A percentile compares a stretch with the other conserved stretches of the same genome.
Conservation (phyloP, 140 eudicot genomes). For the Ambrosia hybrid region DNA sequence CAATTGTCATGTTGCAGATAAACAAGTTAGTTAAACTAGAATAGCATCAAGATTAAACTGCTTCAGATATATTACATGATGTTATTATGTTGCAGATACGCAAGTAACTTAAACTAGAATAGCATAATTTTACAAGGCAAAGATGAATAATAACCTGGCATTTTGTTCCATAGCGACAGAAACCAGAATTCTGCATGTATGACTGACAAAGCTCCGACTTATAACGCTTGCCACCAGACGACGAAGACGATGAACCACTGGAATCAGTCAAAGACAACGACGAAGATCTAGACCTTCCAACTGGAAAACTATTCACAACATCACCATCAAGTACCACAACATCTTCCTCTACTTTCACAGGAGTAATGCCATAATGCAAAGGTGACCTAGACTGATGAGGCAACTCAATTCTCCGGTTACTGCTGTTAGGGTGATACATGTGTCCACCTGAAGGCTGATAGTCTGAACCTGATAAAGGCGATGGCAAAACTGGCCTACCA, state of each 20-base stretch:
- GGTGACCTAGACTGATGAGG: slow-evolving; percentile 32
- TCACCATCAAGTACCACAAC: slow-evolving; percentile 69
- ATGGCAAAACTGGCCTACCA: slow-evolving; percentile 15
- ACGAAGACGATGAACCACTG: slow-evolving; percentile 28
- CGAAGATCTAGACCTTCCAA: slow-evolving; percentile 32
- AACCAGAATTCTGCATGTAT: slow-evolving; percentile 51
- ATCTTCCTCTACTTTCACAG: slow-evolving; percentile 61
- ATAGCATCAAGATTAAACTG: too few species aligned
- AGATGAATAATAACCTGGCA: slow-evolving; percentile 49
- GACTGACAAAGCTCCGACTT: slow-evolving; percentile 49
- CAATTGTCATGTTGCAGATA: not conserved
- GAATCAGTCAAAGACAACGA: slow-evolving; percentile 45
- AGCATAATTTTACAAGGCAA: too few species aligned
- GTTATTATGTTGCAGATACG: slow-evolving; percentile 5
- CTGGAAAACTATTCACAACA: slow-evolving; percentile 33
- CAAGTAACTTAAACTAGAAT: not conserved
- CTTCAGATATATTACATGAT: too few species aligned
- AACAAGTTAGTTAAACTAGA: too few species aligned
- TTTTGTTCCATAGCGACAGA: slow-evolving; percentile 52
- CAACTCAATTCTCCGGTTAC: not conserved
- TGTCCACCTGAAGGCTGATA: slow-evolving; percentile 23
- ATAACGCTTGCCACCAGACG: slow-evolving; percentile 36
- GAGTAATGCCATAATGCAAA: slow-evolving; percentile 22
- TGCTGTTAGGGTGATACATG: slow-evolving; percentile 21
- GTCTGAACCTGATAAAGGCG: slow-evolving; percentile 23